Base-by-base conservation (phyloP, 345 rosid species). In the Arabidopsis suecica region DNA sequence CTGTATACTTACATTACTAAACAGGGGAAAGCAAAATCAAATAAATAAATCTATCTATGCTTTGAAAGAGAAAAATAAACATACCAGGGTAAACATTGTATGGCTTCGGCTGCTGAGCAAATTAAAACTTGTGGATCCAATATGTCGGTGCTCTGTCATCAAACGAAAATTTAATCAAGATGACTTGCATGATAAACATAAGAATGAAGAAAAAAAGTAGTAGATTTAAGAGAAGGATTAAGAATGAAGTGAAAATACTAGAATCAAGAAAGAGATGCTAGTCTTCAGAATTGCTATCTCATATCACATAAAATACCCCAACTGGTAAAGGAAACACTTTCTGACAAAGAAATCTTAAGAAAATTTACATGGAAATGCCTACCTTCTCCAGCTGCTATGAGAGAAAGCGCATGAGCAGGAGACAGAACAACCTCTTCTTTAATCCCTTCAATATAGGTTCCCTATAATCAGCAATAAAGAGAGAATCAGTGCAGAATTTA, bases 371-470 rank as follows among this genome's bases (percentile, higher is more conserved):
- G 56, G 60, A 57, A 60, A 47, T 54, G 37, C 74, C 64, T 74
- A 85, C 99, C 99, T 91, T 95, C 99, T 73, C 99, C 99, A 79
- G 99, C 96, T 47, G 99, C 99, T 78, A 95, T 91, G 74, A 95
- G 90, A 68, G 99, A 95, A 59, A 95, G 96, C 32, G 89, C 96
- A 82, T 95, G 99, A 65, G 97, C 99, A 79, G 99, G 96, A 78
- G 99, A 95, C 80, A 95, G 79, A 16, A 95, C 99, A 83, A 91
- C 99, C 86, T 95, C 99, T 79, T 95, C 99, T 86, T 95, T 91
- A 64, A 95, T 80, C 73, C 99, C 99, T 80, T 95, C 99, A 69
- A 95, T 92, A 82, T 85, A 95, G 69, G 99, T 89, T 84, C 99
- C 99, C 99, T 95, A 72, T 14, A 61, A 81, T 74, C 42, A 70